phyloP scores from a whole-genome alignment of 345 rosid species.

The Corchorus capsularis region DNA sequence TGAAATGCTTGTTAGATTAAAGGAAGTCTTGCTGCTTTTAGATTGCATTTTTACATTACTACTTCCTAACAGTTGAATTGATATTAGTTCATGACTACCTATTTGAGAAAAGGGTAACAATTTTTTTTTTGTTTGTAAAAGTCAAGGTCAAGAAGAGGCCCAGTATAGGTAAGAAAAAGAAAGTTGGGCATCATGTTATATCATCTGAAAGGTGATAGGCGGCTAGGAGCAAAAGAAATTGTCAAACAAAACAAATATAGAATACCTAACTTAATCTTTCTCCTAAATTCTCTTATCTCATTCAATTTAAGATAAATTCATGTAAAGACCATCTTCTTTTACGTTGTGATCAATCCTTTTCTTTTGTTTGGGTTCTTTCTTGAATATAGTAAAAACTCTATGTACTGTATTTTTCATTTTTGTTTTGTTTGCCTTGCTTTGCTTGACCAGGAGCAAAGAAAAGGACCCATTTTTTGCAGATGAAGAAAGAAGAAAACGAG shows the following conservation, averaged over 20 bases:
- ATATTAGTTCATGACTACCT: not conserved
- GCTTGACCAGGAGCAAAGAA: too few relatives aligned
- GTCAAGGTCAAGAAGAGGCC: slow-evolving; percentile 5
- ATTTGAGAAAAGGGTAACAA: not conserved
- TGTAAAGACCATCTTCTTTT: not conserved
- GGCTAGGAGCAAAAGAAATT: not conserved
- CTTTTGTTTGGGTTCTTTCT: not conserved
- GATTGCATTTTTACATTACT: not conserved
- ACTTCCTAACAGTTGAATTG: not conserved
- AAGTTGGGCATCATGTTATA: not conserved
- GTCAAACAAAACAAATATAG: not conserved
- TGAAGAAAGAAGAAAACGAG: not conserved
- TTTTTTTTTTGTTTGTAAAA: not conserved
- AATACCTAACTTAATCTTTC: not conserved
- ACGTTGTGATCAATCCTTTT: not conserved
- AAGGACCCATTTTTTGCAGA: not conserved
- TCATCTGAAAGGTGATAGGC: not conserved
- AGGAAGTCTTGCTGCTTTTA: not conserved
- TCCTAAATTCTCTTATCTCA: not conserved
- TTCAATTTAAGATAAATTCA: not conserved
- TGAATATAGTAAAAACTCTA: not conserved
- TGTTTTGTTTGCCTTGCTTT: not conserved
- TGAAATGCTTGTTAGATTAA: not conserved
- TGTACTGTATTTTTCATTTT: not conserved
- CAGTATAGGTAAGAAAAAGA: not conserved